Evolutionary conservation across 2,329 filamentous ascomycete genomes (phyloP).

Genomic region (Periconia macrospinosa): DNA sequence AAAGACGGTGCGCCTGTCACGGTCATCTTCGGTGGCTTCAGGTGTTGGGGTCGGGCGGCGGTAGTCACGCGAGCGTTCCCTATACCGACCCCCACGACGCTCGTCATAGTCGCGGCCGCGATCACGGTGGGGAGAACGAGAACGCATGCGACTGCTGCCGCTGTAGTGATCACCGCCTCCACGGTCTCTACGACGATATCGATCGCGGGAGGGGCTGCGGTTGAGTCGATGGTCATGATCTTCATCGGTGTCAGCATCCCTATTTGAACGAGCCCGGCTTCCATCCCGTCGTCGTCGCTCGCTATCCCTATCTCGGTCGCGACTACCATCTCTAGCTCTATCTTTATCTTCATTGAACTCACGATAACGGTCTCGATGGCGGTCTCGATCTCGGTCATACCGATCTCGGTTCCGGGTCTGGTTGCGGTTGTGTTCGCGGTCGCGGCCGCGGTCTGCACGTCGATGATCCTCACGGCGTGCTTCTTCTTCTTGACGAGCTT

Average conservation of each 20-base stretch:
- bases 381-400: conserved; percentile 29
- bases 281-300: conserved; percentile 36
- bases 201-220: conserved; percentile 31
- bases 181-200: conserved; percentile 15
- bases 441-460: conserved; percentile 34
- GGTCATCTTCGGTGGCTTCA: conserved; percentile 88
- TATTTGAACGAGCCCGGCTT: conserved; percentile 34
- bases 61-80: conserved; percentile 56
- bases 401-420: conserved; percentile 38
- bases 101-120: conserved; percentile 54
- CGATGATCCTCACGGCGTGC: conserved; percentile 13
- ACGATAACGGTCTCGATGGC: conserved; percentile 35
- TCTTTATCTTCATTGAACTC: conserved; percentile 35
- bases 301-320: conserved; percentile 34
- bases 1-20: conserved; percentile 94
- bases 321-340: conserved; percentile 35
- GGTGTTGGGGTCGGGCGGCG: conserved; percentile 59
- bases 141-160: conserved; percentile 30
- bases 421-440: conserved; percentile 26
- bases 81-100: conserved; percentile 41
- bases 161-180: background rate
- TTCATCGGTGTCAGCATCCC: conserved; percentile 41
- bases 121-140: conserved; percentile 44
- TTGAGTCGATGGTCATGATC: conserved; percentile 37
- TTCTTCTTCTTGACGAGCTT: conserved; percentile 11